Percentiles rank a stretch among this genome's conserved stretches.
These are phyloP conservation scores for Cornus suecica DNA, from an alignment of 148 eudicot species.

Conservation along the genomic window DNA sequence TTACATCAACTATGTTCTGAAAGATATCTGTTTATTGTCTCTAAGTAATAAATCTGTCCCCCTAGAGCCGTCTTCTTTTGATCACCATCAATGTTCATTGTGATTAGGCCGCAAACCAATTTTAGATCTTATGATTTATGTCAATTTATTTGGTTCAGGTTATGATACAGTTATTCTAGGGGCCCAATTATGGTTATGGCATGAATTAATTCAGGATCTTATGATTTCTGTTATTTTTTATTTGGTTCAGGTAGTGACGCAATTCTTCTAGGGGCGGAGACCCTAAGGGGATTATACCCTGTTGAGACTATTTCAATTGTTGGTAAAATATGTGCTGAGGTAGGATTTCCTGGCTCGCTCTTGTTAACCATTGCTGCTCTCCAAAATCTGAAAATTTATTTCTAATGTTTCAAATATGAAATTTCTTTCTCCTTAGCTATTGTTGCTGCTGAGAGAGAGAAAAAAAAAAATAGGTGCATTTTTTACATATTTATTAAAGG, in stretches of 20 bases:
- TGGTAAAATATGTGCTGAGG: slow-evolving; percentile 89
- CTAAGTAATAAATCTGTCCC: not conserved
- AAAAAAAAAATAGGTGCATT: not conserved
- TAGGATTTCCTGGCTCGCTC: slow-evolving; percentile 14
- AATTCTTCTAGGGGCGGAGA: slow-evolving; percentile 95
- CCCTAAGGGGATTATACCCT: slow-evolving; percentile 81
- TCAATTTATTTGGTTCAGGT: slow-evolving; percentile 40
- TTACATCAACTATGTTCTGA: not conserved
- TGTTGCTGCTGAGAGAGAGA: not conserved
- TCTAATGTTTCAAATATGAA: not conserved
- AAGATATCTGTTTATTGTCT: slow-evolving; percentile 37
- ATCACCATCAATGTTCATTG: not conserved
- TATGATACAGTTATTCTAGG: slow-evolving; percentile 94
- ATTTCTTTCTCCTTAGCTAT: not conserved
- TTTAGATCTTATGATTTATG: not conserved
- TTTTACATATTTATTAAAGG: not conserved
- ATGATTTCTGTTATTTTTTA: not conserved
- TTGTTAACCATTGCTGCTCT: not conserved
- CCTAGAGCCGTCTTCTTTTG: not conserved
- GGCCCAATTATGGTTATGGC: slow-evolving; percentile 37
- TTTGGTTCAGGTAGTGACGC: slow-evolving; percentile 77
- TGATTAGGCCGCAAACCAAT: not conserved
- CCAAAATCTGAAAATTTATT: not conserved
- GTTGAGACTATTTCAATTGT: slow-evolving; percentile 78
- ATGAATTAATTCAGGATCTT: not conserved